Base-by-base conservation (phyloP, 2,329 filamentous ascomycete genomes). In the Emergomyces orientalis region DNA sequence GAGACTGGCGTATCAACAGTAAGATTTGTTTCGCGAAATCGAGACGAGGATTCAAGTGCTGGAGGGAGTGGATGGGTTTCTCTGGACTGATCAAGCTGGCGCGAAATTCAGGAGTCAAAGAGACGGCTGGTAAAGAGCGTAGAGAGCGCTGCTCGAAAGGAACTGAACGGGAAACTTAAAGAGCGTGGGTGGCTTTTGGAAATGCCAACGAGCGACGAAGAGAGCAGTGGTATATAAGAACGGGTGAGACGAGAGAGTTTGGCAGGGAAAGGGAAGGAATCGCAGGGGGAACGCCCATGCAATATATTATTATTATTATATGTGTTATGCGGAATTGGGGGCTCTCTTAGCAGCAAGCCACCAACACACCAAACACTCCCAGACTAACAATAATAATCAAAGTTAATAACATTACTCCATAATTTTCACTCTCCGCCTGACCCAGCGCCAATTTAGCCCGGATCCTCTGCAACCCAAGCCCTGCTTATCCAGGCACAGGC, bases 171-270 rank as follows among this genome's bases (percentile, higher is more conserved):
- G 60, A 34, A 34, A 58, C 43, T 47, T 59, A 56, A 69, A 63
- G 69, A 73, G 64, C 63, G 70, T 72, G 66, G 64, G 37, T 59
- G 65, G 71, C 71, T 71, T 69, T 32, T 25, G 49, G 51, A 68
- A 65, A 65, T 41, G 41, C 63, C 54, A 32, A 61, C 56, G 60
- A 64, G 62, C 19, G 64, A 69, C 57, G 63, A 61, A 65, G 60
- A 55, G 56, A 60, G 62, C 59, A 66, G 39, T 54, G 67, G 39
- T 54, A 65, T 67, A 68, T 66, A 65, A 60, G 59, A 62, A 65
- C 61, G 63, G 67, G 56, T 60, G 63, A 62, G 52, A 65, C 64
- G 63, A 64, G 61, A 41, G 22, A 45, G 37, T 57, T 34, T 51
- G 56, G 54, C 49, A 62, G 63, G 63, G 56, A 32, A 45, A 45